Conservation (phyloP, 202 grass and related monocot genomes). For the Carex arenaria region DNA sequence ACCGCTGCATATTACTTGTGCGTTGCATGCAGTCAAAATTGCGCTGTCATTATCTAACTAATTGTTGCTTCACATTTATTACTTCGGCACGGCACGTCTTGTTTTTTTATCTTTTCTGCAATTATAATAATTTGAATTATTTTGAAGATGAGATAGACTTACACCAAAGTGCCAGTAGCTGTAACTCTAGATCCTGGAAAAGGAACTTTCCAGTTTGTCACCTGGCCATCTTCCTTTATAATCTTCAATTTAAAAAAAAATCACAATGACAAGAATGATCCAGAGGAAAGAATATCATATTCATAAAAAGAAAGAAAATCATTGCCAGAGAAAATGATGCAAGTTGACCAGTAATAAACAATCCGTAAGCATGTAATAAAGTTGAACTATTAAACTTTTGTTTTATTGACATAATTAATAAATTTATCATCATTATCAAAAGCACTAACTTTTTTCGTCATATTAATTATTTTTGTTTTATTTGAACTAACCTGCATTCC, state of each 20-base stretch:
- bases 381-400: not conserved
- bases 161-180: conserved; percentile 62
- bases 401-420: not conserved
- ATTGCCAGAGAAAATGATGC: not conserved
- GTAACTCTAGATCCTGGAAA: conserved; percentile 55
- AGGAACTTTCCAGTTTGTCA: conserved; percentile 42
- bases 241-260: conserved; percentile 28
- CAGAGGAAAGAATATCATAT: not conserved
- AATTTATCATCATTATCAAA: not conserved
- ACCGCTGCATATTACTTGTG: too few species aligned
- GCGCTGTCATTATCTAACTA: not conserved
- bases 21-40: too few species aligned
- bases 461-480: conserved; percentile 22
- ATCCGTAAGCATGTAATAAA: not conserved
- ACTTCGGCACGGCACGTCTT: not conserved
- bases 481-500: conserved; percentile 64
- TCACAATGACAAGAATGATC: not conserved
- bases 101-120: not conserved
- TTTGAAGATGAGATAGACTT: conserved; percentile 27
- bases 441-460: not conserved
- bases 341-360: not conserved
- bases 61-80: not conserved
- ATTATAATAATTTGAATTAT: not conserved
- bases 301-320: not conserved
- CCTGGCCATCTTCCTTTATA: conserved; percentile 48